Evolutionary conservation across 345 rosid genomes (phyloP).

Genomic region (Lepidium sativum): DNA sequence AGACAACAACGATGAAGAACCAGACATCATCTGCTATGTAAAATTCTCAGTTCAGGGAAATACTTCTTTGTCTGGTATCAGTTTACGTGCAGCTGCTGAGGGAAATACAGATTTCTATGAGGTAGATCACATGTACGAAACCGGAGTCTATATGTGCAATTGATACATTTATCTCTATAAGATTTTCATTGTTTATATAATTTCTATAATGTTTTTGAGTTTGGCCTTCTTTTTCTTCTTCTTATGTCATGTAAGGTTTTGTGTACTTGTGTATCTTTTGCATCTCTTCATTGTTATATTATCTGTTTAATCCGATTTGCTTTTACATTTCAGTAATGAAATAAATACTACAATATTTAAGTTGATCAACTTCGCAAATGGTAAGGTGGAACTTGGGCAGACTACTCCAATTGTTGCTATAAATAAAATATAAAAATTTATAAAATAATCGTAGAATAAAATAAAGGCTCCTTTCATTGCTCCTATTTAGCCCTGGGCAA

Average conservation of each 20-base stretch:
- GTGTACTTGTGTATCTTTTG: constrained; percentile 20
- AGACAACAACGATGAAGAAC: constrained; percentile 57
- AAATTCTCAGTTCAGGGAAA: constrained; percentile 66
- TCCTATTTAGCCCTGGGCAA: too few relatives aligned
- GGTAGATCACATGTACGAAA: constrained; percentile 70
- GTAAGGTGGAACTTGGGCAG: neutral
- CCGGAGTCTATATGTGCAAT: constrained; percentile 70
- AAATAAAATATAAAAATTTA: too few relatives aligned
- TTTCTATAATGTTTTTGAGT: constrained; percentile 8
- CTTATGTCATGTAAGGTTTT: constrained; percentile 17
- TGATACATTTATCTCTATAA: constrained; percentile 25
- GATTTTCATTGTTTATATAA: constrained; percentile 18
- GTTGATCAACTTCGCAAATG: neutral
- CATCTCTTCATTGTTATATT: constrained; percentile 18
- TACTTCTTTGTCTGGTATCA: constrained; percentile 58
- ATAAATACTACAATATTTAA: neutral
- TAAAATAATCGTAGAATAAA: too few relatives aligned
- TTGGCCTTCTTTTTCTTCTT: neutral
- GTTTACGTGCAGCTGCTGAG: constrained; percentile 60
- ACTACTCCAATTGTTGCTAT: neutral
- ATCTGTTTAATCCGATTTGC: constrained; percentile 6
- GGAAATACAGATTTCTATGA: constrained; percentile 77
- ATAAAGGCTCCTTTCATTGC: too few relatives aligned
- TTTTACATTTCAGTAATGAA: neutral
- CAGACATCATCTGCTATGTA: constrained; percentile 66